These are phyloP conservation scores for Breviolum minutum DNA, from an alignment of 73 alveolate species.

Conservation along the genomic window DNA sequence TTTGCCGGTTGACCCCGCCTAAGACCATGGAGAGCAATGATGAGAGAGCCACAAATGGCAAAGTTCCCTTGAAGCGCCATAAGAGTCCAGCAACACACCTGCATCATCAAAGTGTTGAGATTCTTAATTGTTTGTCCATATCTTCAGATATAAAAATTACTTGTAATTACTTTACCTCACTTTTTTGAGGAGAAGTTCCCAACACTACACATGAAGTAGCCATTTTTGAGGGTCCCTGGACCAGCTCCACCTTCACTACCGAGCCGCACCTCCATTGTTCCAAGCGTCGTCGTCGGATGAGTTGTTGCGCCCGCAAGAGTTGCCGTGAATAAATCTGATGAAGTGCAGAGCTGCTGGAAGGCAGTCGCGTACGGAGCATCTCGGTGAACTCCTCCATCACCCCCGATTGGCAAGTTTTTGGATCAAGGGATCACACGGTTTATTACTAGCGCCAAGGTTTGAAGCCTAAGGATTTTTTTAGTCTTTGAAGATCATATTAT, in stretches of 20 bases:
- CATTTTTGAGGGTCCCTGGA: no score
- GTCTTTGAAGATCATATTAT: no score
- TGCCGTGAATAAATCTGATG: not conserved
- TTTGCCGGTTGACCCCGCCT: no score
- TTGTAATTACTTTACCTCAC: not conserved
- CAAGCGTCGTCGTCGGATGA: conserved; percentile 35
- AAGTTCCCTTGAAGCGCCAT: conserved; percentile 70
- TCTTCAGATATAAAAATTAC: not conserved
- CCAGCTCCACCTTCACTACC: not conserved
- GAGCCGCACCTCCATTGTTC: conserved; percentile 52
- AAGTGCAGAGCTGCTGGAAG: not conserved
- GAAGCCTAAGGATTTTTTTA: no score
- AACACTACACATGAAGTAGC: no score
- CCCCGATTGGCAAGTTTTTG: no score
- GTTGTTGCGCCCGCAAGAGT: not conserved
- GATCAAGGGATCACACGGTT: no score
- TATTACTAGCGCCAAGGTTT: no score
- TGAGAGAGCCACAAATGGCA: conserved; percentile 73
- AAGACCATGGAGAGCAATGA: conserved; percentile 84
- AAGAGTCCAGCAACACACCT: conserved; percentile 67
- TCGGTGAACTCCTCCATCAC: conserved; percentile 29
- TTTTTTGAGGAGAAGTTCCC: no score
- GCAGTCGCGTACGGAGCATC: not conserved
- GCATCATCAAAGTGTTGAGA: not conserved
- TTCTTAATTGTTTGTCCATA: not conserved